Evolutionary conservation across 148 eudicot genomes (phyloP), one percentile per base, ranked within the genome.

Genomic region (Rhododendron vialii): DNA sequence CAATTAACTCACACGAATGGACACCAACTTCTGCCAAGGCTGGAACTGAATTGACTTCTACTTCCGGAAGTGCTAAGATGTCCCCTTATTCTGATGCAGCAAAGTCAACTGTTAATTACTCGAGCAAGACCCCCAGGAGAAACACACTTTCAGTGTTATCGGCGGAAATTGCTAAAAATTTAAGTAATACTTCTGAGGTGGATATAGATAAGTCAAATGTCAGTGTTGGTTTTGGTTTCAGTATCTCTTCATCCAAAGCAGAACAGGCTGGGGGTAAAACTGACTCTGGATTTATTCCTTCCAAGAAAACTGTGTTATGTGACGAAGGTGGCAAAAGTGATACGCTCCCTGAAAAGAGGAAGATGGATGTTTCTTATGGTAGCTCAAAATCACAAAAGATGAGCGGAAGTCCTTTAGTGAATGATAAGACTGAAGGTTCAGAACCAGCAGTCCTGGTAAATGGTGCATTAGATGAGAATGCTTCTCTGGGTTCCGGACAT

Each of bases 381-480:
- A 89, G 88, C 84, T 81, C 92, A 48, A 91, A 91, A 87, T 90
- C 88, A 55, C 91, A 30, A 78, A 94, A 87, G 79, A 71, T 79
- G 74, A 24, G 74, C 13, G 30, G 17, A 65, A 79, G 77, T 84
- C 74, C 77, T 59, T 88, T 85, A 24, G 83, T 65, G 24, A 82
- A 50, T 63, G 87, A 89, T 86, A 57, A 80, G 63, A 84, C 85
- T 80, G 89, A 84, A 88, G 82, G 67, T 81, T 81, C 69, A 38
- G 90, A 86, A 35, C 75, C 89, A 82, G 79, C 51, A 80, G 87
- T 84, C 83, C 81, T 81, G 41, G 57, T 43, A 76, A 80, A 75
- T 84, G 89, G 57, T 76, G 73, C 86, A 85, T 26, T 75, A 83
- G 87, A 82, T 78, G 85, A 84, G 55, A 82, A 61, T 86, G 87